A percentile compares a stretch with the other conserved stretches of the same genome.
phyloP scores from a whole-genome alignment of 2,329 filamentous ascomycete genomes.

The Trichoderma semiorbis region DNA sequence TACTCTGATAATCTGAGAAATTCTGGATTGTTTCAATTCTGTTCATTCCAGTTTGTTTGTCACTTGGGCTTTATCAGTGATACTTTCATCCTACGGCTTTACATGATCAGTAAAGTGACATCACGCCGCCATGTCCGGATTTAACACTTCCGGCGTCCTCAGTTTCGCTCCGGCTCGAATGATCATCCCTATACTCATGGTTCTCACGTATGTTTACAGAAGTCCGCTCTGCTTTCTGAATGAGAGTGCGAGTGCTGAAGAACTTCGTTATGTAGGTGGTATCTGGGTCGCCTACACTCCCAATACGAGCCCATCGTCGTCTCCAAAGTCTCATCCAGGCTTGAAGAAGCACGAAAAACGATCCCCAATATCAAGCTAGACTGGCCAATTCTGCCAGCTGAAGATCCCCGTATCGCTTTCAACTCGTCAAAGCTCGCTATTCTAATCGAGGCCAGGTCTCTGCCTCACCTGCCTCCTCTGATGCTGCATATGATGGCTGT shows the following conservation, averaged over 20 bases:
- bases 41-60: neutral
- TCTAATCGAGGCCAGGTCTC: constrained; percentile 51
- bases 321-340: constrained; percentile 34
- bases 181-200: neutral
- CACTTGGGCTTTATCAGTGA: neutral
- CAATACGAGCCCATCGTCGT: constrained; percentile 43
- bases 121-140: neutral
- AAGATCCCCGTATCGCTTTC: constrained; percentile 35
- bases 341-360: constrained; percentile 40
- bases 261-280: constrained; percentile 38
- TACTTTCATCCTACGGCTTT: neutral
- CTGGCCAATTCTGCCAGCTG: constrained; percentile 30
- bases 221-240: neutral
- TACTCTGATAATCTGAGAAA: neutral
- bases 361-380: constrained; percentile 40
- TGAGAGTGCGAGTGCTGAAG: neutral
- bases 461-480: constrained; percentile 48
- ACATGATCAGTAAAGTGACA: neutral
- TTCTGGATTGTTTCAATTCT: neutral
- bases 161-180: neutral
- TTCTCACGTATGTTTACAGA: neutral
- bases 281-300: constrained; percentile 34
- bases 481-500: constrained; percentile 55
- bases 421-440: constrained; percentile 53
- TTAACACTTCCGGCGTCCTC: constrained; percentile 8